Conservation (phyloP, 75 land plant species). For the Sequoia sempervirens region DNA sequence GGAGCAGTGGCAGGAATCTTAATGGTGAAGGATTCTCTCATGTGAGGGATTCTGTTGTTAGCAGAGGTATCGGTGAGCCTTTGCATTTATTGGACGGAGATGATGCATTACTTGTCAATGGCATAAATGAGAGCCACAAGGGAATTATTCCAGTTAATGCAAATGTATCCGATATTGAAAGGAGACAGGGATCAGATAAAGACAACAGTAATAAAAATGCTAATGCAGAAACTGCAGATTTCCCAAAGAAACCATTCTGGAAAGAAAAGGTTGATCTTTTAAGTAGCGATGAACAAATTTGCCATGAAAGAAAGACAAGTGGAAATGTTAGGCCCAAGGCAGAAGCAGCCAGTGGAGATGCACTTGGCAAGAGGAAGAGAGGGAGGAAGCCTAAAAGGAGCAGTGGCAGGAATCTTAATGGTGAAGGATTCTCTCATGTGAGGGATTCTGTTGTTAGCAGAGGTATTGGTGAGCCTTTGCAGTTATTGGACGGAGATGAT, state of each 20-base stretch:
- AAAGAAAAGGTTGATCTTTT: neutral
- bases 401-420: neutral
- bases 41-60: slow-evolving; percentile 1
- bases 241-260: neutral
- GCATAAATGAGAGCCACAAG: neutral
- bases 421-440: neutral
- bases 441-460: neutral
- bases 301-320: neutral
- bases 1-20: neutral
- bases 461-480: neutral
- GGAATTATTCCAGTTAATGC: neutral
- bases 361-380: neutral
- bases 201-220: neutral
- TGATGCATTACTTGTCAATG: neutral
- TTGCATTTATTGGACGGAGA: neutral
- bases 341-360: neutral
- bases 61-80: neutral
- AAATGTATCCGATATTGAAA: neutral
- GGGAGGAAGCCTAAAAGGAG: neutral
- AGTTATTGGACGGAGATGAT: neutral
- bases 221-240: neutral
- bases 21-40: neutral
- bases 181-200: neutral
- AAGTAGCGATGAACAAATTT: neutral
- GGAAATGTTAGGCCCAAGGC: neutral